Conservation (phyloP, 2,329 filamentous ascomycete genomes). For the Dothistroma pini region DNA sequence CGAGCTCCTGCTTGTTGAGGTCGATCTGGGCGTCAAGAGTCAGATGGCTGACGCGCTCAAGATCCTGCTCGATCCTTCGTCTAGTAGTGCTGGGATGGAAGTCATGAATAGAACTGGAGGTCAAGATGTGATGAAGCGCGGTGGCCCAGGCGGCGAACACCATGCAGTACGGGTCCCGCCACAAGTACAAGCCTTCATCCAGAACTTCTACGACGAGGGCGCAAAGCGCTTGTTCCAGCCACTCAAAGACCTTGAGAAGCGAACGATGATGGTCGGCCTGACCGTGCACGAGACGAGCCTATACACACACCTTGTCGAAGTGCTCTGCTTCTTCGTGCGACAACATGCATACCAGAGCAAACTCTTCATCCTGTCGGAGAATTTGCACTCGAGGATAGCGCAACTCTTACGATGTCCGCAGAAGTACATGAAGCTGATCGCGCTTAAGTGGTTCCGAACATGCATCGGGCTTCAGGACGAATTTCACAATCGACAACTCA, state of each 20-base stretch:
- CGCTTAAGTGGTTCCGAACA: conserved; percentile 89
- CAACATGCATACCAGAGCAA: conserved; percentile 85
- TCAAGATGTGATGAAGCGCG: conserved; percentile 63
- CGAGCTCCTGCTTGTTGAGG: conserved; percentile 84
- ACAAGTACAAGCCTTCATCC: conserved; percentile 80
- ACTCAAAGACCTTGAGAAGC: conserved; percentile 71
- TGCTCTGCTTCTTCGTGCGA: conserved; percentile 88
- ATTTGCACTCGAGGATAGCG: conserved; percentile 71
- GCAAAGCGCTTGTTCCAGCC: conserved; percentile 83
- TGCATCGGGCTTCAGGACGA: conserved; percentile 83
- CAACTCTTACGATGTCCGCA: conserved; percentile 79
- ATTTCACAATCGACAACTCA: conserved; percentile 83
- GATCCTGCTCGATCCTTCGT: conserved; percentile 75
- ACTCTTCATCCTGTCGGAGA: conserved; percentile 78
- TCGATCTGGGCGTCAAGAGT: conserved; percentile 89
- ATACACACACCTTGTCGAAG: conserved; percentile 86
- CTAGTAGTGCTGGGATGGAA: conserved; percentile 58
- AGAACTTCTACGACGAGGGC: conserved; percentile 84
- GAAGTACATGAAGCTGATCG: conserved; percentile 88
- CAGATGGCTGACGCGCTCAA: conserved; percentile 95
- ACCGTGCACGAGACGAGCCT: conserved; percentile 82
- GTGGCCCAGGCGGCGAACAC: conserved; percentile 18
- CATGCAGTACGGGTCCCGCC: conserved; percentile 39
- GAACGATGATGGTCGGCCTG: conserved; percentile 53
- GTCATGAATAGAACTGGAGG: conserved; percentile 55